Percentiles rank a stretch among this genome's conserved stretches.
Evolutionary conservation across 1,139 yeast species (phyloP).

Genomic region (Saccharomyces pastorianus): DNA sequence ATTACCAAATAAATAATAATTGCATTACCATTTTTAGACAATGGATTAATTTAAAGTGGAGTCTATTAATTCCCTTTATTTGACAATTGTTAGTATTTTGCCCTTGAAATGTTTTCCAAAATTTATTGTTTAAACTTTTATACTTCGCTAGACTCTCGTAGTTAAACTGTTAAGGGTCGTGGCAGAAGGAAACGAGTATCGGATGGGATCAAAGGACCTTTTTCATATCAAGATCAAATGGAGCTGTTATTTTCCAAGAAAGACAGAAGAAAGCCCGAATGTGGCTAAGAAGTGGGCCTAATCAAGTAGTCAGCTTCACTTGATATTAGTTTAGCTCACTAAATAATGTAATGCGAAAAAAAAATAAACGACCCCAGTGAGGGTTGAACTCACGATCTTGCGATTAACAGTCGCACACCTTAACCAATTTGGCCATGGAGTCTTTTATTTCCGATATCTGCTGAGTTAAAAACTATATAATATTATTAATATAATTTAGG

Average conservation of each 20-base stretch:
- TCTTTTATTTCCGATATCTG: constrained; percentile 6
- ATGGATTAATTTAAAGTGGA: neutral
- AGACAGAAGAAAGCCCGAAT: neutral
- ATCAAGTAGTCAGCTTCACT: neutral
- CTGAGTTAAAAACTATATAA: neutral
- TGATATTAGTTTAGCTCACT: neutral
- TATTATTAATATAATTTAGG: too few species aligned
- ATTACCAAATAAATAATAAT: neutral
- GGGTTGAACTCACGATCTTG: constrained; percentile 34
- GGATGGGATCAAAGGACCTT: neutral
- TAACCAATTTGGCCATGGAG: constrained; percentile 34
- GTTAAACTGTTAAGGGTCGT: neutral
- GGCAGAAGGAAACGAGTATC: neutral
- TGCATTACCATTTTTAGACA: neutral
- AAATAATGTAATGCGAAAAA: constrained; percentile 1
- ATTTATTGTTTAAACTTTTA: neutral
- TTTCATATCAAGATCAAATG: neutral
- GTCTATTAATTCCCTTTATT: neutral
- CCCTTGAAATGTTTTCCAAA: neutral
- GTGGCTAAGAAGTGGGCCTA: too few species aligned
- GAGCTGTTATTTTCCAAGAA: neutral
- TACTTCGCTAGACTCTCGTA: neutral
- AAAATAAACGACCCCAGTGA: constrained; percentile 30
- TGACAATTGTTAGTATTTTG: neutral
- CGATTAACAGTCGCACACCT: constrained; percentile 35